Percentiles rank a stretch among this genome's conserved stretches.
phyloP scores from a whole-genome alignment of 352 stramenopile genomes.

The Globisporangium canariense region DNA sequence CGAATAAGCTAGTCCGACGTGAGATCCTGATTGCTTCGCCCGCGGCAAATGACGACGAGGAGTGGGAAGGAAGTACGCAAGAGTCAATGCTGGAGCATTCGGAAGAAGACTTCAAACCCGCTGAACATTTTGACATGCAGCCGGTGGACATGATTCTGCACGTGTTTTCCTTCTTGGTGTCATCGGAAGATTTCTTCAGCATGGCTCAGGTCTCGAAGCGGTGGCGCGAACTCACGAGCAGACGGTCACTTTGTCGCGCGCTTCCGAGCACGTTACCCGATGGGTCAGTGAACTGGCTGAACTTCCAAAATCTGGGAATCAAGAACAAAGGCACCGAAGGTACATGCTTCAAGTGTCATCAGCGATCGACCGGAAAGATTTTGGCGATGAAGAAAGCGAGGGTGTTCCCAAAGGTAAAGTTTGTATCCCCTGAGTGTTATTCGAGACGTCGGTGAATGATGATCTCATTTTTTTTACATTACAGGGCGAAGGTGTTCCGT shows the following conservation, averaged over 20 bases:
- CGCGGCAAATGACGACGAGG: slow-evolving; percentile 72
- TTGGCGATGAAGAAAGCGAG: slow-evolving; percentile 87
- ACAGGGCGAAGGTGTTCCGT: slow-evolving; percentile 88
- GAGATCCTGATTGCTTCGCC: slow-evolving; percentile 85
- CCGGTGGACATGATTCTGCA: slow-evolving; percentile 86
- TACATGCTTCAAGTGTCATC: slow-evolving; percentile 84
- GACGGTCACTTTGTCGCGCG: slow-evolving; percentile 64
- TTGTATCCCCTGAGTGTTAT: not conserved
- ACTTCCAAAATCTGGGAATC: slow-evolving; percentile 87
- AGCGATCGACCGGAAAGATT: slow-evolving; percentile 82
- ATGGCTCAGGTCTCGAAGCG: slow-evolving; percentile 77
- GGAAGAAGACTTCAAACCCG: slow-evolving; percentile 30
- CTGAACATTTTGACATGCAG: slow-evolving; percentile 83
- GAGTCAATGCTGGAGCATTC: slow-evolving; percentile 37
- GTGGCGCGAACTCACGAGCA: slow-evolving; percentile 76
- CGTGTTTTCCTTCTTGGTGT: slow-evolving; percentile 84
- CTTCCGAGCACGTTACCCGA: slow-evolving; percentile 63
- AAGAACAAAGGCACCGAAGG: slow-evolving; percentile 90
- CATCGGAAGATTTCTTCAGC: slow-evolving; percentile 58
- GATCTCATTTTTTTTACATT: not conserved
- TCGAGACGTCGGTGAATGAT: not conserved
- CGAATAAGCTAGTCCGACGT: slow-evolving; percentile 79
- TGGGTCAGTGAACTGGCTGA: slow-evolving; percentile 82
- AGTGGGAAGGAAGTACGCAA: slow-evolving; percentile 45
- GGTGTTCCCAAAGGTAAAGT: slow-evolving; percentile 78